Conservation (phyloP, 2,329 filamentous ascomycete genomes). For the Sporothrix globosa region DNA sequence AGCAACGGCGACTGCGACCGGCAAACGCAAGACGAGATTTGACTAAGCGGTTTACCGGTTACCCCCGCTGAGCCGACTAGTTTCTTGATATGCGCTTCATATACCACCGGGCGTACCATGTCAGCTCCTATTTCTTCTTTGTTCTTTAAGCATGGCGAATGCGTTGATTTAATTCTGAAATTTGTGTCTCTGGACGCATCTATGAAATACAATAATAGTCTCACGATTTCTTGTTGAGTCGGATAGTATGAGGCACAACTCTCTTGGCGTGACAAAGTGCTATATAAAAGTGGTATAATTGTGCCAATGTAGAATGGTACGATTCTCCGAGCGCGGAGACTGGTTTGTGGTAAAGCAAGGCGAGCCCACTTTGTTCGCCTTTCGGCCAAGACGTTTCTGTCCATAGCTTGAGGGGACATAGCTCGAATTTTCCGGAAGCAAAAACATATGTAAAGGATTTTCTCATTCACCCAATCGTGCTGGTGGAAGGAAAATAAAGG, state of each 20-base stretch:
- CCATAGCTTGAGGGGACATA: background rate
- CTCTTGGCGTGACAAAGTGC: background rate
- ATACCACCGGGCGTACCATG: too few relatives aligned
- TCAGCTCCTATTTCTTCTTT: background rate
- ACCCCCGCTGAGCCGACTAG: too few relatives aligned
- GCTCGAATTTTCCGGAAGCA: background rate
- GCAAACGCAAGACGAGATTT: constrained; percentile 45
- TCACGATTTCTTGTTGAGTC: background rate
- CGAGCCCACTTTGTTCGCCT: background rate
- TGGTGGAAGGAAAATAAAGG: background rate
- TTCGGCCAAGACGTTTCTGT: background rate
- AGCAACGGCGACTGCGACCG: constrained; percentile 34
- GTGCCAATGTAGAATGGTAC: background rate
- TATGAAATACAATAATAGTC: background rate
- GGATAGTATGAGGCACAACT: background rate
- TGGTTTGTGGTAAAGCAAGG: background rate
- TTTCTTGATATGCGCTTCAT: too few relatives aligned
- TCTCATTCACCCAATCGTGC: background rate
- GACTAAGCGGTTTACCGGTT: constrained; percentile 34
- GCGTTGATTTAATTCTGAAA: background rate
- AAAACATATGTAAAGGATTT: background rate
- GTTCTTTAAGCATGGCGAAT: background rate
- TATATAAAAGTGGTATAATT: background rate
- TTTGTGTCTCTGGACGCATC: too few relatives aligned
- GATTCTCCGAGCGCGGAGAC: constrained; percentile 13